These are phyloP conservation scores for Penicillium olsonii DNA, from an alignment of 2,329 filamentous ascomycete genomes.

Conservation along the genomic window DNA sequence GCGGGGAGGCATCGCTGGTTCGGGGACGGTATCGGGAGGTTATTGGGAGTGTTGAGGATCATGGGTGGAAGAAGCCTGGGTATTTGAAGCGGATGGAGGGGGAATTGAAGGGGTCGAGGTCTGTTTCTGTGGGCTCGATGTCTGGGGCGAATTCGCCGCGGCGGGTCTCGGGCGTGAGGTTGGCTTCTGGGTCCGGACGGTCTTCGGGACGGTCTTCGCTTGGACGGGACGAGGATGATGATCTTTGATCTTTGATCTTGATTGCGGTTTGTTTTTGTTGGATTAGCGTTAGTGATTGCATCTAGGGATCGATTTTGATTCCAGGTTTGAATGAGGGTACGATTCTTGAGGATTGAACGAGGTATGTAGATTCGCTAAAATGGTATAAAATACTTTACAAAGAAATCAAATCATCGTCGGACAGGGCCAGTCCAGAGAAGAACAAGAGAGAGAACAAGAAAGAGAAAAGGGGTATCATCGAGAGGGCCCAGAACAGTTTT, in stretches of 20 bases:
- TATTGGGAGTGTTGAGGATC: conserved; percentile 15
- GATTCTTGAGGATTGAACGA: not conserved
- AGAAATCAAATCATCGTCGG: conserved; percentile 5
- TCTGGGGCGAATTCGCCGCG: conserved; percentile 1
- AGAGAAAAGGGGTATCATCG: conserved; percentile 20
- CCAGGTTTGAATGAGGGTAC: no score
- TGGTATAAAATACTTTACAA: conserved; percentile 16
- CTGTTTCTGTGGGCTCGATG: not conserved
- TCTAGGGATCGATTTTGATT: no score
- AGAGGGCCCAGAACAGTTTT: conserved; percentile 7
- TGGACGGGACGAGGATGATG: not conserved
- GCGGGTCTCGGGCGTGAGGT: not conserved
- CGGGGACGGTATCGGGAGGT: conserved; percentile 16
- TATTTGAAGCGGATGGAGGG: conserved; percentile 7
- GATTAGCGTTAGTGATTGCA: conserved; percentile 1
- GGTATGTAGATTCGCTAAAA: conserved; percentile 20
- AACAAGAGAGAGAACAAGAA: conserved; percentile 5
- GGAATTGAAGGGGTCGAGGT: conserved; percentile 4
- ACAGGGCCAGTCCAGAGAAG: conserved; percentile 6
- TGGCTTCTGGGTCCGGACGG: conserved; percentile 10
- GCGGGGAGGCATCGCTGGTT: conserved; percentile 18
- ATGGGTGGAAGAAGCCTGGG: conserved; percentile 18
- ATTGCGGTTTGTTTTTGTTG: not conserved
- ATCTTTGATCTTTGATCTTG: not conserved
- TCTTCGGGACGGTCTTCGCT: conserved; percentile 11